phyloP scores from a whole-genome alignment of 306 rosid species.

The Citrullus colocynthis region DNA sequence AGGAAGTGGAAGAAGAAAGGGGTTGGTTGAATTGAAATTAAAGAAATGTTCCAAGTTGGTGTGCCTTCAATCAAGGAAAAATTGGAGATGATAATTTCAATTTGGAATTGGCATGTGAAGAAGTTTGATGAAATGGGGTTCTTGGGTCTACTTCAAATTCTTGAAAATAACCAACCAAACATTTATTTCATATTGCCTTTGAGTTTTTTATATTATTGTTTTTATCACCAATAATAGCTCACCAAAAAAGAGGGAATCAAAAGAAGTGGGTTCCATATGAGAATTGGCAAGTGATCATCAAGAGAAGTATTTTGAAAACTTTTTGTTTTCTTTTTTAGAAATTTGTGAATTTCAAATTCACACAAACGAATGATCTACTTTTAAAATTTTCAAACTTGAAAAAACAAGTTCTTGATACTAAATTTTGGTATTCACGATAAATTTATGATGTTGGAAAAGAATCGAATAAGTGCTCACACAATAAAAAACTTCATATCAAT shows the following conservation, averaged over 20 bases:
- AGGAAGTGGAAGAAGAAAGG: slow-evolving; percentile 19
- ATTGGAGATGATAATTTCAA: not conserved
- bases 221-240: not conserved
- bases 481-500: too few relatives aligned
- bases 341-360: not conserved
- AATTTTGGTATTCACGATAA: too few relatives aligned
- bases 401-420: not conserved
- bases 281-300: not conserved
- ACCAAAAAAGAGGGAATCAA: not conserved
- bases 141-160: not conserved
- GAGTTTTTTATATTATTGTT: not conserved
- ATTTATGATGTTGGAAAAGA: too few relatives aligned
- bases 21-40: slow-evolving; percentile 31
- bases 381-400: not conserved
- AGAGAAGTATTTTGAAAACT: not conserved
- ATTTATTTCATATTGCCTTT: not conserved
- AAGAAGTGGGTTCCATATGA: not conserved
- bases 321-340: not conserved
- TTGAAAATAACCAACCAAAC: not conserved
- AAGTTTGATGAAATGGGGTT: not conserved
- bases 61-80: slow-evolving; percentile 30
- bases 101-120: slow-evolving; percentile 1
- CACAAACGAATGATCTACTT: not conserved
- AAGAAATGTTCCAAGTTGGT: slow-evolving; percentile 35
- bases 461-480: too few relatives aligned